Evolutionary conservation across 352 stramenopile genomes (phyloP).

Genomic region (Globisporangium apiculatum): DNA sequence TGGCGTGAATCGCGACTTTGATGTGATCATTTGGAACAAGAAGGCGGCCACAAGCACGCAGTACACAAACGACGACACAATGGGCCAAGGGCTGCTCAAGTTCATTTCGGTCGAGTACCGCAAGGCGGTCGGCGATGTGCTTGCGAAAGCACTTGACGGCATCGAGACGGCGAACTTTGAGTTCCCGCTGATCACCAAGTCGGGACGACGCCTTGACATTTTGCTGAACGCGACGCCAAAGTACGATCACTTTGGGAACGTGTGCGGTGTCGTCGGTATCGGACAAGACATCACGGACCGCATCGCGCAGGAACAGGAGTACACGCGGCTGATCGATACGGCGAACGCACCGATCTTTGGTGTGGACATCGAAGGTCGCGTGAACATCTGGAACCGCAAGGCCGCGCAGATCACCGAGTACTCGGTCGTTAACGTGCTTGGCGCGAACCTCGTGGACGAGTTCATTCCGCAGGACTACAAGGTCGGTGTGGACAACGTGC

Average conservation of each 20-base stretch:
- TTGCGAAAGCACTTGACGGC: slow-evolving; percentile 45
- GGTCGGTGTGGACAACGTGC: slow-evolving; percentile 39
- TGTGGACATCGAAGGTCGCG: slow-evolving; percentile 51
- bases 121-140: slow-evolving; percentile 45
- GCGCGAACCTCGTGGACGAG: slow-evolving; percentile 59
- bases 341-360: slow-evolving; percentile 83
- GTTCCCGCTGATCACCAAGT: slow-evolving; percentile 64
- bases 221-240: slow-evolving; percentile 52
- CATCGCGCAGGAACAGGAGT: slow-evolving; percentile 67
- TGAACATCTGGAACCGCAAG: slow-evolving; percentile 84
- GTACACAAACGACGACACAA: slow-evolving; percentile 79
- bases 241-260: slow-evolving; percentile 49
- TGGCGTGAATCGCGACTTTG: slow-evolving; percentile 61
- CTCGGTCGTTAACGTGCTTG: slow-evolving; percentile 52
- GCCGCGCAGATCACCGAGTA: slow-evolving; percentile 77
- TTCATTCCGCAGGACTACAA: slow-evolving; percentile 66
- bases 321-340: slow-evolving; percentile 78
- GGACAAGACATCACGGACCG: slow-evolving; percentile 66
- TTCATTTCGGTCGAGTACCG: slow-evolving; percentile 62
- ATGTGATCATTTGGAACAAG: slow-evolving; percentile 87
- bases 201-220: slow-evolving; percentile 39
- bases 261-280: slow-evolving; percentile 56
- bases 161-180: slow-evolving; percentile 68
- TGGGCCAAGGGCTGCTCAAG: slow-evolving; percentile 49
- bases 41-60: slow-evolving; percentile 76